phyloP scores from a whole-genome alignment of 371 early-diverging fungal genomes.

The Mucor velutinosus region DNA sequence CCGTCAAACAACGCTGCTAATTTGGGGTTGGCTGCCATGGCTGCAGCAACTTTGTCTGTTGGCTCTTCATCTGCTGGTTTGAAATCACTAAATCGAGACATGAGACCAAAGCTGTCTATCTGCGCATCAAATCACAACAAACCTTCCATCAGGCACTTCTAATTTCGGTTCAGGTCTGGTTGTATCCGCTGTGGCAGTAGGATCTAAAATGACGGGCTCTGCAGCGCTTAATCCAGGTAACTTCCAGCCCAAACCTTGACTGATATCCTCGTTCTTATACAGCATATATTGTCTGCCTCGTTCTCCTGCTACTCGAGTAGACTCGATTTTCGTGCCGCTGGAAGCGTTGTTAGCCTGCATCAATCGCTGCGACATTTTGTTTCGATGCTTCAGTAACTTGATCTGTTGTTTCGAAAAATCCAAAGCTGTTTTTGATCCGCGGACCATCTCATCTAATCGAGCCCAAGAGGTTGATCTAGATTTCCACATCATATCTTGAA shows the following conservation, averaged over 20 bases:
- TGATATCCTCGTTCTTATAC: constrained; percentile 76
- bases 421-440: constrained; percentile 66
- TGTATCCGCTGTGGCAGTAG: not conserved
- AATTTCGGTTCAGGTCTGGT: constrained; percentile 3
- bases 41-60: constrained; percentile 35
- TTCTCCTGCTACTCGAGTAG: constrained; percentile 76
- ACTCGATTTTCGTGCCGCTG: constrained; percentile 15
- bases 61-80: not conserved
- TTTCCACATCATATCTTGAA: constrained; percentile 81
- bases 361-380: constrained; percentile 83
- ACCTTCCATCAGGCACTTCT: constrained; percentile 2
- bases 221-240: constrained; percentile 43
- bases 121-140: not conserved
- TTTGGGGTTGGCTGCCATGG: constrained; percentile 36
- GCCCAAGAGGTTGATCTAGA: constrained; percentile 82
- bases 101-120: not conserved
- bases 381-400: constrained; percentile 79
- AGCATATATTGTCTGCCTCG: constrained; percentile 80
- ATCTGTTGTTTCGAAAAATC: constrained; percentile 95
- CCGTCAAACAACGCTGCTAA: constrained; percentile 31
- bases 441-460: constrained; percentile 75
- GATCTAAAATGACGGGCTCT: constrained; percentile 29
- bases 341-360: constrained; percentile 62
- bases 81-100: not conserved
- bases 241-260: constrained; percentile 71